phyloP scores from a whole-genome alignment of 2,329 filamentous ascomycete species.

The Aspergillus sp. region DNA sequence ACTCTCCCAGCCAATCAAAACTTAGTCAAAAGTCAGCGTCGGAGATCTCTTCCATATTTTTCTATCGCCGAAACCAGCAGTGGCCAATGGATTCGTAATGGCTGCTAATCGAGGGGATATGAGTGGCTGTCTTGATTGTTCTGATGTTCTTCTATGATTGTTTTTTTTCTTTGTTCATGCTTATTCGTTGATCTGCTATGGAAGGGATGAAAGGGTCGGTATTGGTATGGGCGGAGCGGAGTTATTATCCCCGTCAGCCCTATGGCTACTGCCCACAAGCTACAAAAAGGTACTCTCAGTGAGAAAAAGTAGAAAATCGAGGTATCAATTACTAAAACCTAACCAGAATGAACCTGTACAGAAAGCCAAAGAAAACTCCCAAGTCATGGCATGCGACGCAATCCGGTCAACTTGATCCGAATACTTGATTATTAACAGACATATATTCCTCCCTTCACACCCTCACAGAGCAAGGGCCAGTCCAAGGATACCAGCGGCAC shows the following conservation, averaged over 20 bases:
- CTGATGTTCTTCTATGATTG: not conserved
- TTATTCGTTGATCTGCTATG: not conserved
- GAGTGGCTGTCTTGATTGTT: not conserved
- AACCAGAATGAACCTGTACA: not conserved
- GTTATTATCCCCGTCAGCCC: not conserved
- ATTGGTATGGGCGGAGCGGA: not conserved
- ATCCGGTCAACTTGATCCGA: not conserved
- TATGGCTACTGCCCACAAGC: not conserved
- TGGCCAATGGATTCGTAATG: not conserved
- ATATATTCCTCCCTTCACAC: not conserved
- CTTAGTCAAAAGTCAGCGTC: conserved; percentile 5
- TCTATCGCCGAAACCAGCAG: not conserved
- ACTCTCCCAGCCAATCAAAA: conserved; percentile 4
- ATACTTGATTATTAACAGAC: not conserved
- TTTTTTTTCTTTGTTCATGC: not conserved
- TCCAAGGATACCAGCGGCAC: conserved; percentile 17
- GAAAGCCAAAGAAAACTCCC: not conserved
- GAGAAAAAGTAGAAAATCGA: not conserved
- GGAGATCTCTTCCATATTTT: not conserved
- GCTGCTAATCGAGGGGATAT: not conserved
- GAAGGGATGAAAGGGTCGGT: not conserved
- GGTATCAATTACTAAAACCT: not conserved
- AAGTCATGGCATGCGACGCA: not conserved
- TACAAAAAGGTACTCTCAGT: no score
- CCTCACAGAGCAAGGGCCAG: conserved; percentile 18